A percentile compares a stretch with the other conserved stretches of the same genome.
These are phyloP conservation scores for Angophora floribunda DNA, from an alignment of 345 rosid species.

Conservation along the genomic window DNA sequence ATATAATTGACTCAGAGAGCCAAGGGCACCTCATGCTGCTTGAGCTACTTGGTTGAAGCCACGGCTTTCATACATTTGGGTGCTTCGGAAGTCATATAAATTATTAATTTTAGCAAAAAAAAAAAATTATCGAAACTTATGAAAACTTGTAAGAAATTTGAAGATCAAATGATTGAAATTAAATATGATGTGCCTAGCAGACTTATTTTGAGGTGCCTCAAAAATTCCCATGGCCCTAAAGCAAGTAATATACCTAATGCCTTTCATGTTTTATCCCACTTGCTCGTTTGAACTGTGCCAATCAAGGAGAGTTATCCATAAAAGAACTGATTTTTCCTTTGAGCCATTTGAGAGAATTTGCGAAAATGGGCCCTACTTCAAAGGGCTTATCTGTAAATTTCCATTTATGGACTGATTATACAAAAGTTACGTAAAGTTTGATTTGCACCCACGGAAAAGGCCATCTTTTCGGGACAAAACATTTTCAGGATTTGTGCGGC, in stretches of 20 bases:
- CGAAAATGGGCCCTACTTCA: no score
- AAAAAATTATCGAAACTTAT: background rate
- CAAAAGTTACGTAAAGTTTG: background rate
- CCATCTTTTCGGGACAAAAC: no score
- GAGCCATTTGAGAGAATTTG: background rate
- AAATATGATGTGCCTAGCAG: background rate
- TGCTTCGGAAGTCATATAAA: background rate
- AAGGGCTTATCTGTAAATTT: no score
- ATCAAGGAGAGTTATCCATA: background rate
- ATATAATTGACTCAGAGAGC: background rate
- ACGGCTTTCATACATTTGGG: background rate
- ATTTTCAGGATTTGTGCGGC: background rate
- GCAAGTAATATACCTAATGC: background rate
- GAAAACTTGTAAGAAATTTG: background rate
- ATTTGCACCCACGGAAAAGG: background rate
- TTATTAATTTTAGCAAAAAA: background rate
- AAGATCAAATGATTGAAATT: background rate
- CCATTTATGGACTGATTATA: accelerated
- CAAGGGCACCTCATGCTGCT: background rate
- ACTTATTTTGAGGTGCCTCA: background rate
- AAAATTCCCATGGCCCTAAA: background rate
- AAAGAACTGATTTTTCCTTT: background rate
- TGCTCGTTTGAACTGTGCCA: background rate
- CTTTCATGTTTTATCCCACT: background rate
- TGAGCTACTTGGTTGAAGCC: background rate